Percentiles rank a stretch among this genome's conserved stretches.
These are phyloP conservation scores for Trichoderma sp. DNA, from an alignment of 2,329 filamentous ascomycete species.

Conservation along the genomic window DNA sequence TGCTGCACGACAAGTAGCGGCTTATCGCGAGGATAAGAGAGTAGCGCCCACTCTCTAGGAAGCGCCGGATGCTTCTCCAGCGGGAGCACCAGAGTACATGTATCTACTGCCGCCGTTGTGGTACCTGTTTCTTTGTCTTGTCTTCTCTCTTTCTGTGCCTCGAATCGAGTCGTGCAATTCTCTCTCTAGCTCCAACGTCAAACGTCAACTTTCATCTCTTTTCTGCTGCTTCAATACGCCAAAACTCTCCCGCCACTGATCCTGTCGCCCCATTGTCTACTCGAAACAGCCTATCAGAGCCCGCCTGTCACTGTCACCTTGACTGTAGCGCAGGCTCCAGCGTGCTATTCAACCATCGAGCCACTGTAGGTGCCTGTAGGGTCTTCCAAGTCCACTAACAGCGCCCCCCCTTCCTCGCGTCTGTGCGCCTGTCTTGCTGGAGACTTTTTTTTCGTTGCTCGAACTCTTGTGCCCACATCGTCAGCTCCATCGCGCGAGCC, in stretches of 20 bases:
- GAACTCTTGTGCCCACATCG: slow-evolving; percentile 29
- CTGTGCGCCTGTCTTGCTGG: slow-evolving; percentile 28
- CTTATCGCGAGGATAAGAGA: not conserved
- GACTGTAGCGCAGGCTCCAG: not conserved
- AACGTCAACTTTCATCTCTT: not conserved
- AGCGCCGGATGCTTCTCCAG: not conserved
- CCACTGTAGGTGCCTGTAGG: slow-evolving; percentile 10
- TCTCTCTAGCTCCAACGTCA: not conserved
- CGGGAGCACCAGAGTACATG: not conserved
- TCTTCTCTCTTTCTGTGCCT: not conserved
- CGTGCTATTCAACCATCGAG: not conserved
- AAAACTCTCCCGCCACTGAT: not conserved
- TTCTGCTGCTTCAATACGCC: not conserved
- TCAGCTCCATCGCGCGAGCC: slow-evolving; percentile 28
- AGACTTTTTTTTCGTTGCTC: slow-evolving; percentile 26
- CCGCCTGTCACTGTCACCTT: not conserved
- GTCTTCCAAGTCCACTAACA: slow-evolving; percentile 19
- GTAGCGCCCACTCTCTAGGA: not conserved
- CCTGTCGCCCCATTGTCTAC: not conserved
- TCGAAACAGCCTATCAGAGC: slow-evolving; percentile 24
- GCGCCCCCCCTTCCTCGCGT: slow-evolving; percentile 24
- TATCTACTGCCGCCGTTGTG: not conserved
- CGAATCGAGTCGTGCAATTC: not conserved
- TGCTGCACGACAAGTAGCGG: not conserved
- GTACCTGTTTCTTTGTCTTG: not conserved